Base-by-base conservation (phyloP, 148 eudicot species). In the Rhododendron ferrugineum region DNA sequence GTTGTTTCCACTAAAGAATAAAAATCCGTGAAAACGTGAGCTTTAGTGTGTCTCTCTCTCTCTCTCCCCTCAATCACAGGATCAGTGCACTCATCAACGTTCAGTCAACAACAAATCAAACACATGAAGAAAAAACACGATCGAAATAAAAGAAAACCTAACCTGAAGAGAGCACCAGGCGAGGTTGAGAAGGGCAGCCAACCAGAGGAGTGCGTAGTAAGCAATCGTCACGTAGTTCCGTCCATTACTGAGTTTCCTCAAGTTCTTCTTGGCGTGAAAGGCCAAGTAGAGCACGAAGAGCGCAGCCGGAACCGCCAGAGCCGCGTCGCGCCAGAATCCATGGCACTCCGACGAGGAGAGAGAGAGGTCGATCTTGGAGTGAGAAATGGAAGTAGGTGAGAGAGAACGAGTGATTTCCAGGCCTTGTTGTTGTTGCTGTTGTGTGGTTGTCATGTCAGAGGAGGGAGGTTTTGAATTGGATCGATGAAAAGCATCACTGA, bases 101-200 rank as follows among this genome's bases (percentile, higher is more conserved):
- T 26, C 81, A 78, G 8, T 78, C 2, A 78, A 47, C n/a, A 42
- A 40, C 18, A 22, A 44, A 78, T 26, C 79, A 76, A 76, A 18
- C 23, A 40, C 20, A 44, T 4, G 42, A 11, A 46, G 11, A 44
- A 26, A 40, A 13, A 73, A 34, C 3, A 18, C 4, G 5, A 74
- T 74, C 47, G 50, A 44, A 44, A 77, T 44, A 13, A 9, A 13
- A 4, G 8, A 36, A 56, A 52, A 80, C 32, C 36, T 23, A 66
- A 90, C 91, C 90, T 90, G 91, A 84, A 86, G 88, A 78, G 79
- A 85, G 70, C 86, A 84, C 91, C 91, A 90, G 49, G 88, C 90
- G 15, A 90, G 87, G 47, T 90, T 90, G 62, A 90, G 86, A 73
- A 88, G 78, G 60, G 88, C 88, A 20, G 88, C 60, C 36, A 86